phyloP scores from a whole-genome alignment of 2,329 filamentous ascomycete species.

The Fusarium avenaceum region DNA sequence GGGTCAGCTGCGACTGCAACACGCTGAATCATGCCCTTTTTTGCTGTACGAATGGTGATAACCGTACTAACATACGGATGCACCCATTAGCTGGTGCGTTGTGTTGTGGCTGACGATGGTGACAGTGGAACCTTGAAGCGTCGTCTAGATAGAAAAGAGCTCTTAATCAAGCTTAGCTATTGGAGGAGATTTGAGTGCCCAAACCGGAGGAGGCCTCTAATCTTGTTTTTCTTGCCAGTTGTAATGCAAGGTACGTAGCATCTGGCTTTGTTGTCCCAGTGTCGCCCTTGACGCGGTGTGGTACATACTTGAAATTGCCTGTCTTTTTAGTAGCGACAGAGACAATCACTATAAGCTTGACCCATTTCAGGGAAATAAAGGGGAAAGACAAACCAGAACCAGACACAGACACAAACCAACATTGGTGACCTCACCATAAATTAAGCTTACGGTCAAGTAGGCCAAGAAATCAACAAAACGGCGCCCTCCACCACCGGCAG shows the following conservation, averaged over 20 bases:
- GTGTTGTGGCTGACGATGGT: conserved; percentile 9
- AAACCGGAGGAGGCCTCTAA: conserved; percentile 38
- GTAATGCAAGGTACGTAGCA: conserved; percentile 8
- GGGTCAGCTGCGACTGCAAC: background rate
- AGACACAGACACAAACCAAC: background rate
- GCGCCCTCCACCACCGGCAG: conserved; percentile 18
- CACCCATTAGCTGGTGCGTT: background rate
- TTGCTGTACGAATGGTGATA: background rate
- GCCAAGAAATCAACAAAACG: conserved; percentile 19
- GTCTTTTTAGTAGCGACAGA: background rate
- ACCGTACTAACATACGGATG: background rate
- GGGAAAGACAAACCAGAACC: background rate
- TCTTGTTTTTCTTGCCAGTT: conserved; percentile 6
- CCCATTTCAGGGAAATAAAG: conserved; percentile 34
- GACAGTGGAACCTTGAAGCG: conserved; percentile 1
- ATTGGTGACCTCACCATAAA: conserved; percentile 33
- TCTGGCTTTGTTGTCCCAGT: background rate
- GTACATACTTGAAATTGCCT: conserved; percentile 8
- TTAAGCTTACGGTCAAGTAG: background rate
- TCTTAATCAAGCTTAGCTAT: conserved; percentile 23
- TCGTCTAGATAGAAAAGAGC: background rate
- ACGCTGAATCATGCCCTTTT: conserved; percentile 20
- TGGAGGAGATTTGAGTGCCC: conserved; percentile 14
- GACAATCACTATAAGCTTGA: background rate
- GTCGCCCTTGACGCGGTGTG: conserved; percentile 9